Evolutionary conservation across 2,329 filamentous ascomycete genomes (phyloP), one percentile per base, ranked within the genome.

Genomic region (Aspergillus aculeatus): DNA sequence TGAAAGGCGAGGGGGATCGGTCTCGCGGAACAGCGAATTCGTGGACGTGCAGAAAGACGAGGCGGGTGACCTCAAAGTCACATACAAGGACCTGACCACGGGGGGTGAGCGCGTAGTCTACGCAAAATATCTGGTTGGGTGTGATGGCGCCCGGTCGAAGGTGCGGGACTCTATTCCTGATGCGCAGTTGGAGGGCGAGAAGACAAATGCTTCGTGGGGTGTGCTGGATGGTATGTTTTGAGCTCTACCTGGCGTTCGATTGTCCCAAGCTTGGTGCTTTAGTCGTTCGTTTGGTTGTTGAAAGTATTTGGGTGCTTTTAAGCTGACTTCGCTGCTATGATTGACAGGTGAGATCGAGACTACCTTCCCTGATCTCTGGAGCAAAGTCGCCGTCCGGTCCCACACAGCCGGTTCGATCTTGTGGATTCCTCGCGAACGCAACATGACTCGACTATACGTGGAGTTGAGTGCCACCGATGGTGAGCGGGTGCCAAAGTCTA

Each of bases 311-410:
- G 23, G 23, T 23, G 23, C 23, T 23, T 6, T 3, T 5, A 12
- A n/a, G 26, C 11, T 2, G 4, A 16, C 5, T 9, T n/a, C 4
- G n/a, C 57, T 56, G 14, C 57, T 19, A 14, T 41, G 16, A 24
- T 29, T n/a, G 24, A 24, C 23, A 73, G 67, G 72, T 2, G 69
- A 74, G 2, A 75, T 91, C 10, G 84, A 88, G 48, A 91, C 88
- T 7, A 82, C 90, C 70, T 91, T 91, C 66, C 89, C 89, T 1
- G 88, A 91, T 67, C 83, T 91, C 52, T 91, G 88, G 87, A 89
- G 85, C 72, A 91, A 91, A 75, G 87, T 87, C 0, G 82, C 89
- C 0, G 81, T 90, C 7, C 87, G 88, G 64, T 88, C 86, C 2
- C 84, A 90, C 62, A 81, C 84, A 60, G 81, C 85, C 49, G 89